A percentile compares a stretch with the other conserved stretches of the same genome.
phyloP scores from a whole-genome alignment of 257 asterid species.

The Agastache rugosa region DNA sequence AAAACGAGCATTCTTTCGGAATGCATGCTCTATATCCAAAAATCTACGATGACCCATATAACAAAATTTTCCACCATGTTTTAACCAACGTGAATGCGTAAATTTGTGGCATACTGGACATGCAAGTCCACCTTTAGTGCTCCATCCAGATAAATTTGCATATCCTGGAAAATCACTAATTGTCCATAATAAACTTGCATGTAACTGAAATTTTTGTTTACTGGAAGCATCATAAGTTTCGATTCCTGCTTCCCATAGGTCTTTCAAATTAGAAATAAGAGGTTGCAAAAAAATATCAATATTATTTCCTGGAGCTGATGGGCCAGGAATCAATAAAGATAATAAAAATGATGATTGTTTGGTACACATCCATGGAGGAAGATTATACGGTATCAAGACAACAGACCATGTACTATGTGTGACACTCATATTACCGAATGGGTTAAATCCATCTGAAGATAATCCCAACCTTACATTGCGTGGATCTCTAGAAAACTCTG shows the following conservation, averaged over 20 bases:
- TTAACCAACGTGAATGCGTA: not conserved
- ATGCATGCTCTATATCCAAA: not conserved
- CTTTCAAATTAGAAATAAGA: not conserved
- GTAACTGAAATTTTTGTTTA: not conserved
- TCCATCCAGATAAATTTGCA: not conserved
- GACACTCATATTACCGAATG: not conserved
- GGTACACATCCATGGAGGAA: conserved; percentile 4
- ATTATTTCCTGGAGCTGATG: not conserved
- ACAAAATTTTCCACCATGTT: not conserved
- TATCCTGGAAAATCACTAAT: conserved; percentile 12
- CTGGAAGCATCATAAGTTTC: conserved; percentile 9
- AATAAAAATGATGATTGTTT: not conserved
- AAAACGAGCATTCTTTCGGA: not conserved
- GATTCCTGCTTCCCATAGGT: not conserved
- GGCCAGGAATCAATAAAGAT: not conserved
- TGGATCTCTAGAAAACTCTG: conserved; percentile 6
- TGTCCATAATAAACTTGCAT: conserved; percentile 8
- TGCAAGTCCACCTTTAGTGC: not conserved
- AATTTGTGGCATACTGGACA: not conserved
- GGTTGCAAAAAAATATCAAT: conserved; percentile 11
- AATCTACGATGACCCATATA: conserved; percentile 8
- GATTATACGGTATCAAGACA: not conserved
- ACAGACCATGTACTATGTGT: not conserved
- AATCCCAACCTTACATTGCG: not conserved
- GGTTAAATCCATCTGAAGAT: not conserved